Conservation (phyloP, 2,329 filamentous ascomycete species). For the Bertia moriformis region DNA sequence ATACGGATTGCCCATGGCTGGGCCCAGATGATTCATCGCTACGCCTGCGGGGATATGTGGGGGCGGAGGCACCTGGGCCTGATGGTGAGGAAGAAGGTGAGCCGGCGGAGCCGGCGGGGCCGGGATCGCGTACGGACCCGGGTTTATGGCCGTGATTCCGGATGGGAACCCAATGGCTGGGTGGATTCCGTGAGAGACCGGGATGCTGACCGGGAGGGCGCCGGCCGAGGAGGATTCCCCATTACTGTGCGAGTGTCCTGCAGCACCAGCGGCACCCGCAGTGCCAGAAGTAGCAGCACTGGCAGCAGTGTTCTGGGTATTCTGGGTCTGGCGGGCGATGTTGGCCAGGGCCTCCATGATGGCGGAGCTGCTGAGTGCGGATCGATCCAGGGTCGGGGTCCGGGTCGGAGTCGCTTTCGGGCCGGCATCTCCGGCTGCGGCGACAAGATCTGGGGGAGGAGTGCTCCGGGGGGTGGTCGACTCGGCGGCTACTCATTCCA, state of each 20-base stretch:
- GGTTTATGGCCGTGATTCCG: too few relatives aligned
- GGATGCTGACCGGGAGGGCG: background rate
- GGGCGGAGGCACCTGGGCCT: too few relatives aligned
- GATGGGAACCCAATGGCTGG: background rate
- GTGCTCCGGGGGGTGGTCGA: background rate
- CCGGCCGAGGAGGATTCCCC: background rate
- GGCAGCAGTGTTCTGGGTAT: slow-evolving; percentile 22
- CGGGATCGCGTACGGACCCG: too few relatives aligned
- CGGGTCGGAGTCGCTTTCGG: slow-evolving; percentile 21
- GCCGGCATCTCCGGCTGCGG: slow-evolving; percentile 10
- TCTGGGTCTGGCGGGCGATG: slow-evolving; percentile 69
- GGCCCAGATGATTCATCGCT: background rate
- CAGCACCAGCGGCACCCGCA: slow-evolving; percentile 26
- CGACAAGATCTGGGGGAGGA: slow-evolving; percentile 16
- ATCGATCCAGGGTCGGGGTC: too few relatives aligned
- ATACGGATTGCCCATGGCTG: background rate
- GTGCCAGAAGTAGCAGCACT: too few relatives aligned
- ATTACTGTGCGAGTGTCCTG: slow-evolving; percentile 11
- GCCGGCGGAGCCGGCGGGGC: too few relatives aligned
- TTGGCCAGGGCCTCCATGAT: slow-evolving; percentile 70
- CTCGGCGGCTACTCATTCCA: too few relatives aligned
- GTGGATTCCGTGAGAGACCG: background rate
- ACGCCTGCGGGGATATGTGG: background rate
- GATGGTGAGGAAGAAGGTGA: too few relatives aligned
- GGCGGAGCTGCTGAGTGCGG: slow-evolving; percentile 26